These are phyloP conservation scores for Pseudogymnoascus destructans DNA, from an alignment of 2,329 filamentous ascomycete species.

Conservation along the genomic window DNA sequence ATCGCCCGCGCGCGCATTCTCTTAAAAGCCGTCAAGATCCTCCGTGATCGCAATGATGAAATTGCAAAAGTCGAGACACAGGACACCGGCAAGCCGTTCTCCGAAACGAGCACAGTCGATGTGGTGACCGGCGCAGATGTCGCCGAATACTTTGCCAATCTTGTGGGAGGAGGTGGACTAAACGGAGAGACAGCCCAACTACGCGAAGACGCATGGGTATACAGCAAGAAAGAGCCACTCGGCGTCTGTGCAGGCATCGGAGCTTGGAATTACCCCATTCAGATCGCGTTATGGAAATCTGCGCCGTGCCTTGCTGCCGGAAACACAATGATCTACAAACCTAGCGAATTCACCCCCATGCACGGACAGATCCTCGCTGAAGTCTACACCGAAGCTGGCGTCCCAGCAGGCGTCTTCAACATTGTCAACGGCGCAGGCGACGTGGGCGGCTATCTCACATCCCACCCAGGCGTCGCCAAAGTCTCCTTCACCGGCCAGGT, in stretches of 20 bases:
- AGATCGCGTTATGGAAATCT: conserved; percentile 84
- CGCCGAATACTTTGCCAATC: conserved; percentile 73
- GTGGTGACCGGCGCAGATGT: conserved; percentile 73
- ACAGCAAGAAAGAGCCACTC: conserved; percentile 68
- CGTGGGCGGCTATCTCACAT: conserved; percentile 61
- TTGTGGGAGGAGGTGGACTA: conserved; percentile 62
- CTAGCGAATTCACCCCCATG: conserved; percentile 76
- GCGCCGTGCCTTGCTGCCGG: conserved; percentile 74
- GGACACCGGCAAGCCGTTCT: conserved; percentile 77
- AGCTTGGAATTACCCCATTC: conserved; percentile 86
- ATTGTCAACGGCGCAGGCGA: conserved; percentile 70
- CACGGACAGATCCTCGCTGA: conserved; percentile 64
- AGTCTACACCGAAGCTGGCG: conserved; percentile 64
- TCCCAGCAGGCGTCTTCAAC: conserved; percentile 77
- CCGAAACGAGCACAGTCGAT: conserved; percentile 75
- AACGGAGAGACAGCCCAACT: conserved; percentile 69
- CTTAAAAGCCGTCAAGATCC: conserved; percentile 58
- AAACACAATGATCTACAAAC: conserved; percentile 86
- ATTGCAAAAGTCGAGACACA: conserved; percentile 68
- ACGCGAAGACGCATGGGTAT: conserved; percentile 65
- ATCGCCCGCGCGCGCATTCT: conserved; percentile 65
- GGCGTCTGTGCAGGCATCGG: conserved; percentile 80
- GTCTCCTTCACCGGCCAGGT: conserved; percentile 87
- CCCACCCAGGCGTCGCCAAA: conserved; percentile 63
- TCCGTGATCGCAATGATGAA: conserved; percentile 65